Percentiles rank a stretch among this genome's conserved stretches.
Evolutionary conservation across 768 basidiomycete genomes (phyloP).

Genomic region (Kwoniella bestiolae): DNA sequence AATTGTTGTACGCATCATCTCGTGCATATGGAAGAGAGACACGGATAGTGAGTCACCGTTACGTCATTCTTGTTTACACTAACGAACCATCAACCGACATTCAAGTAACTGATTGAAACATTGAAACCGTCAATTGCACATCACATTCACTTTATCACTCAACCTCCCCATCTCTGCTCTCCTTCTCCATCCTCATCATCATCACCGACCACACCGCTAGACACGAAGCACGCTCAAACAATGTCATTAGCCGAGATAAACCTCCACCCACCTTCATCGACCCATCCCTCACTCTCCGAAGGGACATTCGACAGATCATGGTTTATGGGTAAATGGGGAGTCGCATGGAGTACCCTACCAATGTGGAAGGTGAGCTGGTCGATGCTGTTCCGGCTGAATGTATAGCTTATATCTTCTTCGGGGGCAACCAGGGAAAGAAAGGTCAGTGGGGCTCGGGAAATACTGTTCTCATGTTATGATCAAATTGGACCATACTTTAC

Average conservation of each 20-base stretch:
- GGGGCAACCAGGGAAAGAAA: slow-evolving; percentile 54
- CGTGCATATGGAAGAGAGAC: no score
- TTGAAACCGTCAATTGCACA: no score
- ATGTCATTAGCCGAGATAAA: slow-evolving; percentile 17
- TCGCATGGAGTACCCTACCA: slow-evolving; percentile 59
- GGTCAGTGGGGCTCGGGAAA: no score
- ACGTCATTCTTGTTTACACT: slow-evolving; percentile 12
- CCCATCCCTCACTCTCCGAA: slow-evolving; percentile 41
- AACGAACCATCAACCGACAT: no score
- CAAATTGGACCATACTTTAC: not conserved
- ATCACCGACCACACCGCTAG: not conserved
- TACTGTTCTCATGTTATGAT: not conserved
- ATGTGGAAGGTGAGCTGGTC: slow-evolving; percentile 59
- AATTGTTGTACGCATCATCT: no score
- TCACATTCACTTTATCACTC: no score
- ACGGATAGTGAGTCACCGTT: no score
- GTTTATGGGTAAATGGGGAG: slow-evolving; percentile 58
- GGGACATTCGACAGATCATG: slow-evolving; percentile 40
- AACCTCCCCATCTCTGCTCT: no score
- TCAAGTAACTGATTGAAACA: no score
- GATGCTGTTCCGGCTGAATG: not conserved
- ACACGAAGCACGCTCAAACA: not conserved
- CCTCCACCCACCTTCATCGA: slow-evolving; percentile 40
- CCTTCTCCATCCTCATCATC: not conserved
- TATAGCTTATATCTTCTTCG: not conserved